A percentile compares a stretch with the other conserved stretches of the same genome.
Evolutionary conservation across 306 rosid species (phyloP).

Genomic region (Casuarina glauca): DNA sequence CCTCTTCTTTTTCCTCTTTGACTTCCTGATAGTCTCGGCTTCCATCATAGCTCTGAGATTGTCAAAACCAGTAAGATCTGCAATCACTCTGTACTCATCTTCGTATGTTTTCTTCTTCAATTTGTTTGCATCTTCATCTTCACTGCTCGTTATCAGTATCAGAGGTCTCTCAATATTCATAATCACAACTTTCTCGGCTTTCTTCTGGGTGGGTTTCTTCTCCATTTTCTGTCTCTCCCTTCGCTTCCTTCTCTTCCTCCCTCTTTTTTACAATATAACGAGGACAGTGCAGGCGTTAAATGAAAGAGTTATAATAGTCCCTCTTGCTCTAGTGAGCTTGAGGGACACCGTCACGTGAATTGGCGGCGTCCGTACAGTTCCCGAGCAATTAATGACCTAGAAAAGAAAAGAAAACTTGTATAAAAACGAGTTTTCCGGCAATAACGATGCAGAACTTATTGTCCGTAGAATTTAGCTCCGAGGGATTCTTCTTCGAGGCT

Average conservation of each 20-base stretch:
- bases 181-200: neutral
- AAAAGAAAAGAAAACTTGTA: too few species aligned
- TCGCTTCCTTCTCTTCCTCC: constrained; percentile 2
- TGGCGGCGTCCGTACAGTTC: too few species aligned
- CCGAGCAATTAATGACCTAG: too few species aligned
- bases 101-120: neutral
- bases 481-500: neutral
- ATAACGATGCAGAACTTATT: too few species aligned
- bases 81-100: constrained; percentile 7
- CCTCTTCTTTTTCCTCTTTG: neutral
- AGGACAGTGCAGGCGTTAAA: too few species aligned
- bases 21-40: neutral
- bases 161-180: neutral
- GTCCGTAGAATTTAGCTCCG: too few species aligned
- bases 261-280: too few species aligned
- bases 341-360: too few species aligned
- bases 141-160: neutral
- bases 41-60: neutral
- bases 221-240: neutral
- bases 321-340: too few species aligned
- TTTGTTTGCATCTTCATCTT: neutral
- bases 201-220: neutral
- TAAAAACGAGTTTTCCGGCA: too few species aligned
- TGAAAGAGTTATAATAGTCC: too few species aligned
- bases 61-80: constrained; percentile 3